Conservation (phyloP, 345 rosid genomes). For the Salix koriyanagi region DNA sequence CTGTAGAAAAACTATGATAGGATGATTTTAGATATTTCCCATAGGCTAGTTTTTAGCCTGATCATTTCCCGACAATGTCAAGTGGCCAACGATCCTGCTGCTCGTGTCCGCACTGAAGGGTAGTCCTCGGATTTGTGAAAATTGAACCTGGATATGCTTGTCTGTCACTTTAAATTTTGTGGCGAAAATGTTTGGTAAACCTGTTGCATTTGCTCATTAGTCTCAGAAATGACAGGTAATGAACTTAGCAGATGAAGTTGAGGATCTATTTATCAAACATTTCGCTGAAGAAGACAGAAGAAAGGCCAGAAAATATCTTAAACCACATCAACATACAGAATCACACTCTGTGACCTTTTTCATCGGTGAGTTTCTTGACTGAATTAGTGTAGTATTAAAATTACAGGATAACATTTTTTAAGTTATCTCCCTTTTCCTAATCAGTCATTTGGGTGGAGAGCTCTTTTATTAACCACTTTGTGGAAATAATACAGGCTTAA, state of each 20-base stretch:
- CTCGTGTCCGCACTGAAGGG: constrained; percentile 15
- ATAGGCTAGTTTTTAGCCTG: constrained; percentile 20
- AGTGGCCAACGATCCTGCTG: constrained; percentile 36
- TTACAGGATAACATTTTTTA: constrained; percentile 1
- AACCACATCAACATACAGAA: constrained; percentile 72
- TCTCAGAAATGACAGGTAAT: constrained; percentile 63
- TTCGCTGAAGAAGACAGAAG: constrained; percentile 79
- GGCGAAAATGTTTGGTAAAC: background rate
- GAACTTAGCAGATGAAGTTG: constrained; percentile 82
- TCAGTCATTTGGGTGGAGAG: constrained; percentile 23
- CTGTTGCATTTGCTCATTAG: constrained; percentile 16
- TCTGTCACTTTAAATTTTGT: constrained; percentile 8
- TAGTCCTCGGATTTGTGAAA: background rate
- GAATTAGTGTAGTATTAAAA: background rate
- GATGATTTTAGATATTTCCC: constrained; percentile 26
- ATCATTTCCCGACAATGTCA: constrained; percentile 30
- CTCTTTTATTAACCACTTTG: constrained; percentile 24
- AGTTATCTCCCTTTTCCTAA: background rate
- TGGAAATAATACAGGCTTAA: constrained; percentile 15
- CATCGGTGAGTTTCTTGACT: constrained; percentile 57
- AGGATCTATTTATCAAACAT: constrained; percentile 73
- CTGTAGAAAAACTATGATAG: constrained; percentile 3
- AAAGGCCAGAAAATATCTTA: constrained; percentile 88
- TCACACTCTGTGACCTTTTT: constrained; percentile 86
- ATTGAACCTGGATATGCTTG: constrained; percentile 32